Conservation (phyloP, 345 rosid species). For the Acer negundo region DNA sequence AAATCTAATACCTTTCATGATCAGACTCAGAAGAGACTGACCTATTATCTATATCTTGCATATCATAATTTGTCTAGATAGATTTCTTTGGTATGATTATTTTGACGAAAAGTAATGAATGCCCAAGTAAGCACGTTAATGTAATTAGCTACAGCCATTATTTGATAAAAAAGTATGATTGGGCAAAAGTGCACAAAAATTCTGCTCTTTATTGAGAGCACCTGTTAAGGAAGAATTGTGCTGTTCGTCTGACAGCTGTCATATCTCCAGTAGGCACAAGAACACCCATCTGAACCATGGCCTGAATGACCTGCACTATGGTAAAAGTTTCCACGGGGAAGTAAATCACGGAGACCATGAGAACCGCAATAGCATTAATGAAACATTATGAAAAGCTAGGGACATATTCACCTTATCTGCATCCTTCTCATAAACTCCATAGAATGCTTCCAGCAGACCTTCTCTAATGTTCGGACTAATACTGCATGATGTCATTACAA, state of each 20-base stretch:
- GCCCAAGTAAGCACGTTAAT: neutral
- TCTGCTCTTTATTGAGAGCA: slow-evolving; percentile 23
- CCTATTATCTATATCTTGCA: neutral
- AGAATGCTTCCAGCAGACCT: slow-evolving; percentile 86
- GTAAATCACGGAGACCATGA: slow-evolving; percentile 5
- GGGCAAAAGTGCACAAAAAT: neutral
- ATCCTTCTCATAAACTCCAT: slow-evolving; percentile 93
- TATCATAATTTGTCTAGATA: neutral
- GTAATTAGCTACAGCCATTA: neutral
- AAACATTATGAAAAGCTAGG: slow-evolving; percentile 6
- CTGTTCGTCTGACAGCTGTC: slow-evolving; percentile 95
- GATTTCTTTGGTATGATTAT: neutral
- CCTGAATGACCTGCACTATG: slow-evolving; percentile 69
- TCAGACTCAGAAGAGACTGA: neutral
- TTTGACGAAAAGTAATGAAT: neutral
- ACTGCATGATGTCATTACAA: slow-evolving; percentile 45
- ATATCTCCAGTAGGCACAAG: slow-evolving; percentile 99
- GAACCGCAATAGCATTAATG: slow-evolving; percentile 15
- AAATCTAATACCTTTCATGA: neutral
- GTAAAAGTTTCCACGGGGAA: neutral
- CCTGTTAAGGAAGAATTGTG: slow-evolving; percentile 94
- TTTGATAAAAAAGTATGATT: neutral
- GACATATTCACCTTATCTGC: slow-evolving; percentile 75
- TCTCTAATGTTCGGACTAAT: slow-evolving; percentile 92
- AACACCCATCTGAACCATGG: slow-evolving; percentile 99